Evolutionary conservation across 2,329 filamentous ascomycete genomes (phyloP).

Genomic region (Cadophora malorum): DNA sequence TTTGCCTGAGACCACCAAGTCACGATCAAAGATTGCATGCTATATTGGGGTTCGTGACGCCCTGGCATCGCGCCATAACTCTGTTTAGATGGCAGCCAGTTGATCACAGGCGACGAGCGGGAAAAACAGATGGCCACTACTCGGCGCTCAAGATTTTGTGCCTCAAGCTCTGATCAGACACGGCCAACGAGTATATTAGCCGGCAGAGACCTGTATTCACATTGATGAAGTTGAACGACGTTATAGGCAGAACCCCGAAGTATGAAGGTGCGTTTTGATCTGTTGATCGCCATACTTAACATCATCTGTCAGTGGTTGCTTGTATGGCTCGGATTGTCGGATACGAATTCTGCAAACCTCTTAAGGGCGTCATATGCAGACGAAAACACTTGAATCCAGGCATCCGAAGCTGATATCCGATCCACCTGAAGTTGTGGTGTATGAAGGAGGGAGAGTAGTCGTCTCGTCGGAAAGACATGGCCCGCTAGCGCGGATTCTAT

Average conservation of each 20-base stretch:
- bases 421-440: background rate
- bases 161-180: background rate
- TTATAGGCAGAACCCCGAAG: background rate
- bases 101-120: background rate
- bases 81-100: background rate
- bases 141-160: background rate
- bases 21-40: background rate
- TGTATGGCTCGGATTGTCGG: background rate
- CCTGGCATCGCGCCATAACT: background rate
- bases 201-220: background rate
- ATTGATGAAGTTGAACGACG: background rate
- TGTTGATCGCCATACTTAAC: background rate
- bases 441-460: background rate
- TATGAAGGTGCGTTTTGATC: background rate
- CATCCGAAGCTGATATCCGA: background rate
- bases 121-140: background rate
- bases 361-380: constrained; percentile 1
- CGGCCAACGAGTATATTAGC: background rate
- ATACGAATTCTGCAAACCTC: background rate
- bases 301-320: background rate
- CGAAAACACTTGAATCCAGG: background rate
- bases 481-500: constrained; percentile 7
- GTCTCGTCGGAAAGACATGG: constrained; percentile 8
- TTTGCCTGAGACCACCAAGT: background rate
- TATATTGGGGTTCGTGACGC: background rate